These are phyloP conservation scores for Suillus subaureus DNA, from an alignment of 768 basidiomycete genomes.

Conservation along the genomic window DNA sequence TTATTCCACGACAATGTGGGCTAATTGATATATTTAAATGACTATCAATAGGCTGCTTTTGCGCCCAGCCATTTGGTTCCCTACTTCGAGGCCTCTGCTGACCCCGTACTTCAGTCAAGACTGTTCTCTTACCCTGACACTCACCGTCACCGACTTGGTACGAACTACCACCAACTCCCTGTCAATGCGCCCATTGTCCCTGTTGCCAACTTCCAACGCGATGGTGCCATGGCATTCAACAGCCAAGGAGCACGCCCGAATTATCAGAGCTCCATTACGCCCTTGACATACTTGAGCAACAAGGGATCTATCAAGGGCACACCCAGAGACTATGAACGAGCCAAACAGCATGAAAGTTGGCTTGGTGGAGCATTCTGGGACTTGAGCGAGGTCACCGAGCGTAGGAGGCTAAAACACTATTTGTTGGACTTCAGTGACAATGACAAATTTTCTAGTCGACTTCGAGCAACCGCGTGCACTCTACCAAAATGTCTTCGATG, in stretches of 20 bases:
- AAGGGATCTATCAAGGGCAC: constrained; percentile 47
- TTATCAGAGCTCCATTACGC: constrained; percentile 79
- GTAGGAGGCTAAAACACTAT: constrained; percentile 45
- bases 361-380: constrained; percentile 69
- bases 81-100: constrained; percentile 87
- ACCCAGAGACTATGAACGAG: constrained; percentile 40
- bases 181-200: constrained; percentile 79
- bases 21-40: background rate
- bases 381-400: constrained; percentile 75
- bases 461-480: constrained; percentile 82
- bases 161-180: constrained; percentile 84
- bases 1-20: constrained; percentile 20
- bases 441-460: constrained; percentile 53
- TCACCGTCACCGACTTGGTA: constrained; percentile 81
- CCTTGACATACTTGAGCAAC: constrained; percentile 62
- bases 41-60: constrained; percentile 63
- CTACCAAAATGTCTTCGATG: constrained; percentile 68
- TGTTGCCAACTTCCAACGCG: constrained; percentile 91
- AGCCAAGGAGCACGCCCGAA: constrained; percentile 87
- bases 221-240: constrained; percentile 66
- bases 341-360: constrained; percentile 71
- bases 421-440: background rate
- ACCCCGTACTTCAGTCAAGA: constrained; percentile 93
- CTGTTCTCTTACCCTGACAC: constrained; percentile 95
- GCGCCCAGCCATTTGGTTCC: constrained; percentile 86